These are phyloP conservation scores for Saturnispora dispora DNA, from an alignment of 805 yeast genomes.

Conservation along the genomic window DNA sequence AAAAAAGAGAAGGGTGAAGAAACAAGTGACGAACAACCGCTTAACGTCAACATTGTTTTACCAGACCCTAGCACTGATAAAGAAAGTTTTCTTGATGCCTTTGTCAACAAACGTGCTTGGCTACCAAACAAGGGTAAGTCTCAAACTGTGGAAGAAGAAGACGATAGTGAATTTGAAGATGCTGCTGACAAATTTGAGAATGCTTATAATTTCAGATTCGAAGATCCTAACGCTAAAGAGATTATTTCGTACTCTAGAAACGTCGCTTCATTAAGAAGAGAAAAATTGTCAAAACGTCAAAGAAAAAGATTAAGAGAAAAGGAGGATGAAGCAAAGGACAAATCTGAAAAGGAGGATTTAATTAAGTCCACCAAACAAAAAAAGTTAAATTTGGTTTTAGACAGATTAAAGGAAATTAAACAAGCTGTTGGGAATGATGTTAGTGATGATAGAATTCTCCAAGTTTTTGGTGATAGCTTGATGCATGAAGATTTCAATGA, in stretches of 20 bases:
- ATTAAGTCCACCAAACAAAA: slow-evolving; percentile 63
- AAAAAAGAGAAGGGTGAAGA: slow-evolving; percentile 43
- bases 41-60: slow-evolving; percentile 29
- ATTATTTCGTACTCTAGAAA: slow-evolving; percentile 91
- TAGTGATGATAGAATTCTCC: slow-evolving; percentile 48
- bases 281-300: slow-evolving; percentile 64
- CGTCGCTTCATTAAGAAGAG: slow-evolving; percentile 85
- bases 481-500: slow-evolving; percentile 84
- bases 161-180: slow-evolving; percentile 82
- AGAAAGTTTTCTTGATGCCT: slow-evolving; percentile 64
- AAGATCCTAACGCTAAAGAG: slow-evolving; percentile 84
- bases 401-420: slow-evolving; percentile 54
- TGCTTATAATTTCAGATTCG: slow-evolving; percentile 91
- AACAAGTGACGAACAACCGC: slow-evolving; percentile 13
- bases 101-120: slow-evolving; percentile 79
- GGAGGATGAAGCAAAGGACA: slow-evolving; percentile 43
- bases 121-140: slow-evolving; percentile 62
- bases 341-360: slow-evolving; percentile 47
- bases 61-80: slow-evolving; percentile 58
- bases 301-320: slow-evolving; percentile 68
- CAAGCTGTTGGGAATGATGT: slow-evolving; percentile 61
- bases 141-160: slow-evolving; percentile 36
- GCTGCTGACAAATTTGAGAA: slow-evolving; percentile 87
- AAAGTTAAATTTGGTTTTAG: slow-evolving; percentile 70
- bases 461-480: slow-evolving; percentile 65